Percentiles rank a stretch among this genome's conserved stretches.
Evolutionary conservation across 2,329 filamentous ascomycete species (phyloP).

Genomic region (Paraphaeosphaeria sporulosa): DNA sequence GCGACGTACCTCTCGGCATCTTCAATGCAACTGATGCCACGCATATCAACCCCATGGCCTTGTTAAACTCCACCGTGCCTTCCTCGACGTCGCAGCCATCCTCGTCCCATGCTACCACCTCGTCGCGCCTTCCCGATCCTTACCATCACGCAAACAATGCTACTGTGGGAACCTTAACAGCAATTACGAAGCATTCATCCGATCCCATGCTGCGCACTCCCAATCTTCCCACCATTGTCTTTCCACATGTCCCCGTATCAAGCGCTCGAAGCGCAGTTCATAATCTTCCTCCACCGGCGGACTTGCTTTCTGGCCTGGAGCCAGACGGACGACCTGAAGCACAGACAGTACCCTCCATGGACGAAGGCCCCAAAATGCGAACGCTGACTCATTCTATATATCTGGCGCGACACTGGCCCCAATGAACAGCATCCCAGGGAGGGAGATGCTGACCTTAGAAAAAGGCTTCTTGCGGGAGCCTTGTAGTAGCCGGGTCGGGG

Average conservation of each 20-base stretch:
- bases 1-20: conserved; percentile 20
- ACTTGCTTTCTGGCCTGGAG: conserved; percentile 39
- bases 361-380: conserved; percentile 18
- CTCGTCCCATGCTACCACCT: conserved; percentile 6
- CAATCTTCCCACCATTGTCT: conserved; percentile 42
- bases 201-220: conserved; percentile 30
- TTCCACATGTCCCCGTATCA: conserved; percentile 37
- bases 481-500: neutral
- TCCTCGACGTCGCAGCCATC: conserved; percentile 12
- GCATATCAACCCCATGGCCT: conserved; percentile 37
- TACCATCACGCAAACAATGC: neutral
- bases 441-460: conserved; percentile 8
- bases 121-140: conserved; percentile 1
- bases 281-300: conserved; percentile 43
- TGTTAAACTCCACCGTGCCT: conserved; percentile 15
- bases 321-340: conserved; percentile 20
- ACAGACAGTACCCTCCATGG: conserved; percentile 15
- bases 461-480: neutral
- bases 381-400: neutral
- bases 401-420: conserved; percentile 4
- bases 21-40: conserved; percentile 29
- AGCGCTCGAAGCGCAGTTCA: conserved; percentile 36
- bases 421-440: neutral
- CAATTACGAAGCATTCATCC: conserved; percentile 16
- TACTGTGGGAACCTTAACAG: neutral